Evolutionary conservation across 1,284 basidiomycete genomes (phyloP), one percentile per base, ranked within the genome.

Genomic region (Bondarzewia mesenterica): DNA sequence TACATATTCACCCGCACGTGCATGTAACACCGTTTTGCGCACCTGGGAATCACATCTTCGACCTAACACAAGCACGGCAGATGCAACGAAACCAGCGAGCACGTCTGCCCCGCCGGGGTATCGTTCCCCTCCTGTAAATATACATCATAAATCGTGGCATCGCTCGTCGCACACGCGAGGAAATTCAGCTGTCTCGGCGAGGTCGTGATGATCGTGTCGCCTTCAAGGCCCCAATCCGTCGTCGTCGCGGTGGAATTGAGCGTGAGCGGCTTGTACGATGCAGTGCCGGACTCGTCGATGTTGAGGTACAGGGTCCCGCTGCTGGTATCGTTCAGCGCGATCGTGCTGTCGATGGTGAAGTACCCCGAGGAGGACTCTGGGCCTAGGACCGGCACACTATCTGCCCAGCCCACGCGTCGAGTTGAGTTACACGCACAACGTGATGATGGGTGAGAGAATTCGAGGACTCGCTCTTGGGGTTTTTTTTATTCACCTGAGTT

Each of bases 191-290:
- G 71, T 32, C 74, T 61, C 23, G 74, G 74, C 49, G 59, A 60
- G 7, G 71, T 75, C 26, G 70, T 76, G 57, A 79, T 74, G 57
- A 79, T 79, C 18, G 78, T 78, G 56, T 80, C 77, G 12, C 77
- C 78, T 56, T 78, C 77, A 39, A 80, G 64, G 27, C 69, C 72
- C 78, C 78, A 80, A 54, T 75, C 66, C 7, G 71, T 74, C 26
- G 76, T 78, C 10, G 64, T 69, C 23, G 77, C 73, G 0, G 73
- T 70, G 2, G 63, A 54, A 47, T 67, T 70, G 42, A 79, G 68
- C 3, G 68, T 69, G 42, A 79, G 59, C 7, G 74, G 60, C 57
- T 75, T 71, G 61, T 76, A 80, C 14, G 75, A 75, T 7, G 72
- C 65, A 32, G 71, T 61, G 7, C 63, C 70, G 42, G 58, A 64